Evolutionary conservation across 371 early-diverging fungal species (phyloP).

Genomic region (Mortierella sp.): DNA sequence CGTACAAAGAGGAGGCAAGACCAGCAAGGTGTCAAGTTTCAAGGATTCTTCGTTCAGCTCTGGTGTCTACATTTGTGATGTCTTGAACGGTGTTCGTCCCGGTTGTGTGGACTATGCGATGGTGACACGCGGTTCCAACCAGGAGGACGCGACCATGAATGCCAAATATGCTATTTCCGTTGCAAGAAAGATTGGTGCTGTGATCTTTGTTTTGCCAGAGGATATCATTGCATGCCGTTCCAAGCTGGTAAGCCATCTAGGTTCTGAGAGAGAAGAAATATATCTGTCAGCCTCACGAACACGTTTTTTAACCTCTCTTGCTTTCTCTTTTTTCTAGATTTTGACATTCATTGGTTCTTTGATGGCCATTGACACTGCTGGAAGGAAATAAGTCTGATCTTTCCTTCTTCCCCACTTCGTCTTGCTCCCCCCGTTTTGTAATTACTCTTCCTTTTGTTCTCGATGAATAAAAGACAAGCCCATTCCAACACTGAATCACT

Average conservation of each 20-base stretch:
- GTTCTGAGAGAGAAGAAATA: neutral
- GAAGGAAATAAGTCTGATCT: constrained; percentile 19
- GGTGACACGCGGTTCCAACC: constrained; percentile 76
- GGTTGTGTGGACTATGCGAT: constrained; percentile 91
- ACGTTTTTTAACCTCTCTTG: neutral
- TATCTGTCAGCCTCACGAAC: neutral
- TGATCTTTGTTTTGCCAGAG: constrained; percentile 96
- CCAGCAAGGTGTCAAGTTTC: constrained; percentile 80
- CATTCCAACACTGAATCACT: no score
- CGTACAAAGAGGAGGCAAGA: constrained; percentile 75
- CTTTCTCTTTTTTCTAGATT: constrained; percentile 60
- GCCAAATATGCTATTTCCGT: constrained; percentile 96
- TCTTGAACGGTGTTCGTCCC: constrained; percentile 91
- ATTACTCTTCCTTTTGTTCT: neutral
- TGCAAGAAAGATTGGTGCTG: constrained; percentile 97
- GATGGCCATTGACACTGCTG: constrained; percentile 75
- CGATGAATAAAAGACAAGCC: neutral
- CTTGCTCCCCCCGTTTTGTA: neutral
- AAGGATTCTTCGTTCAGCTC: constrained; percentile 82
- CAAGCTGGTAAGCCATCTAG: constrained; percentile 46
- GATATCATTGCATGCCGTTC: constrained; percentile 97
- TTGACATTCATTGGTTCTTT: constrained; percentile 91
- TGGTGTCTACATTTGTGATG: constrained; percentile 89
- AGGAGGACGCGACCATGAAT: constrained; percentile 91
- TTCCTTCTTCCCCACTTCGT: no score